Evolutionary conservation across 2,329 filamentous ascomycete species (phyloP), one percentile per base, ranked within the genome.

Genomic region (Gnomoniopsis sp.): DNA sequence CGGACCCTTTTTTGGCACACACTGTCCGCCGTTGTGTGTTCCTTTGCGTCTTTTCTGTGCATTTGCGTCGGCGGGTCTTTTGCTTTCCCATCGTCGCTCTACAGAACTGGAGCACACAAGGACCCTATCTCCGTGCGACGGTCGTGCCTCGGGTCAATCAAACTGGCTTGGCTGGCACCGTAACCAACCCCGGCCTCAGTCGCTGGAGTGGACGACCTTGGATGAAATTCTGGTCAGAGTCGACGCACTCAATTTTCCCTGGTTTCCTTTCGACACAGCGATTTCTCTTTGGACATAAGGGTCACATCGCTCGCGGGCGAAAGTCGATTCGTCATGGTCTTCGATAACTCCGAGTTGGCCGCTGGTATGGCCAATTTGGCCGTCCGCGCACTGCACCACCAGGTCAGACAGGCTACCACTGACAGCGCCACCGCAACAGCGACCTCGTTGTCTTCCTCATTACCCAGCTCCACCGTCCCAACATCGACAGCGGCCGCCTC

Each of bases 311-410:
- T 23, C 12, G 14, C n/a, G 21, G 17, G 11, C 47, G 47, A 34
- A 17, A 7, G 33, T 11, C 23, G 23, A 12, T n/a, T 22, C 52
- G 26, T 54, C 53, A 62, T 62, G 60, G 43, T 48, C 6, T 48
- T 55, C 48, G 50, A 57, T n/a, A 55, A 47, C 41, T 21, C 55
- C 51, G 60, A 62, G 23, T 21, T 62, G 51, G 58, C 26, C 26
- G 26, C 54, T 54, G 60, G 43, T 38, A 22, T 59, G 49, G 57
- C 60, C 46, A 38, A 62, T 23, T 17, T 60, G n/a, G 54, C 58
- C 36, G 33, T 60, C 14, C 60, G 60, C 49, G 59, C 60, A 8
- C 38, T 62, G 7, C 53, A 62, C 22, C 41, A 62, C 36, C 58
- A 62, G 38, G 49, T 57, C 43, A 26, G 60, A 21, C 53, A 62